Evolutionary conservation across 176 grass and related monocot species (phyloP).

Genomic region (Phragmites australis): DNA sequence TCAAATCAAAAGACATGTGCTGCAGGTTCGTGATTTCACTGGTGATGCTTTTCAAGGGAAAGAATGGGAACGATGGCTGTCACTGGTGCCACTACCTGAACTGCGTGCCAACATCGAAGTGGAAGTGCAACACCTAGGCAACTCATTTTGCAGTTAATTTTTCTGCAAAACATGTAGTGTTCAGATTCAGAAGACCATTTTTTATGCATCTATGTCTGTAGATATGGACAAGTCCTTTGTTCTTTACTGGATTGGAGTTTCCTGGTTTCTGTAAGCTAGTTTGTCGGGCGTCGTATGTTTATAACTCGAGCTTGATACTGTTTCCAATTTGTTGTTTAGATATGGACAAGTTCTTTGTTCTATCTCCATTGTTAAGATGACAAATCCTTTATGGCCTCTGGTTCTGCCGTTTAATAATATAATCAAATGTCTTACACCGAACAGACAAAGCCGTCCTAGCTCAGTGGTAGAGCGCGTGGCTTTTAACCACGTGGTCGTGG

Average conservation of each 20-base stretch:
- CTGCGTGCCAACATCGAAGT: conserved; percentile 90
- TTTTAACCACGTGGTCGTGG: conserved; percentile 67
- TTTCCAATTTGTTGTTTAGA: not conserved
- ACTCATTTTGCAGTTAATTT: conserved; percentile 13
- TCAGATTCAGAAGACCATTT: conserved; percentile 37
- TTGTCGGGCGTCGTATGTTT: not conserved
- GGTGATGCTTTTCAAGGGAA: conserved; percentile 92
- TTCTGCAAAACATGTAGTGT: conserved; percentile 20
- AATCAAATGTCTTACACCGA: too few species aligned
- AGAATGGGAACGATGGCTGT: conserved; percentile 86
- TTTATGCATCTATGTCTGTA: conserved; percentile 52
- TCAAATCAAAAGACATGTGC: not conserved
- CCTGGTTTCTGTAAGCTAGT: conserved; percentile 32
- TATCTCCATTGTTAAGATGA: not conserved
- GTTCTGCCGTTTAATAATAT: too few species aligned
- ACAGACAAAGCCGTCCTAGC: conserved; percentile 29
- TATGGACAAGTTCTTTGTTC: too few species aligned
- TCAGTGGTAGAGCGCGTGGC: conserved; percentile 64
- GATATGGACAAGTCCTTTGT: conserved; percentile 46
- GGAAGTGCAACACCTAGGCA: conserved; percentile 68
- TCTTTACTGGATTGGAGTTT: conserved; percentile 23
- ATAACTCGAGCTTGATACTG: conserved; percentile 2
- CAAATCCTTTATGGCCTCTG: too few species aligned
- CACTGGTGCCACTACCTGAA: conserved; percentile 97
- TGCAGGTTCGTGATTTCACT: conserved; percentile 71